A percentile compares a stretch with the other conserved stretches of the same genome.
Evolutionary conservation across 2,329 filamentous ascomycete genomes (phyloP).

Genomic region (Sporothrix pseudoabietina): DNA sequence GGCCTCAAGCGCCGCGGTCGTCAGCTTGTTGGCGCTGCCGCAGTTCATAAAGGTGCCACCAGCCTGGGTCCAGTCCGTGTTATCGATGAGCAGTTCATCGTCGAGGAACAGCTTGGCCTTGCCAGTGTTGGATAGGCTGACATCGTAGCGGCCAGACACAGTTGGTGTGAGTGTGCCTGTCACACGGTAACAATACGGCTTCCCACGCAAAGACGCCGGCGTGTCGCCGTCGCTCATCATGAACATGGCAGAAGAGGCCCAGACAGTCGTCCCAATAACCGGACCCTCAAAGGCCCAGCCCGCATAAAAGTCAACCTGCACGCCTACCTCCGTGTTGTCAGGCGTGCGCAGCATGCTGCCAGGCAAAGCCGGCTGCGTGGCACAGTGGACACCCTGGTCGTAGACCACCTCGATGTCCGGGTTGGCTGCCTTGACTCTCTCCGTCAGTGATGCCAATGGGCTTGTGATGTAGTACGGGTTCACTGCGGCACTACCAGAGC

Average conservation of each 20-base stretch:
- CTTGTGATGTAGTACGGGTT: slow-evolving; percentile 35
- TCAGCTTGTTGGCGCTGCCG: slow-evolving; percentile 33
- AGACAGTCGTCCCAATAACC: slow-evolving; percentile 24
- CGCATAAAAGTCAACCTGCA: slow-evolving; percentile 34
- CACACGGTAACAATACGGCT: slow-evolving; percentile 39
- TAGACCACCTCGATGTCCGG: slow-evolving; percentile 29
- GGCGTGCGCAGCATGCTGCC: slow-evolving; percentile 25
- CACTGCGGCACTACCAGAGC: slow-evolving; percentile 37
- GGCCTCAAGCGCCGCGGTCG: slow-evolving; percentile 26
- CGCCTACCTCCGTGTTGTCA: slow-evolving; percentile 14
- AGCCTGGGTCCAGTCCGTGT: slow-evolving; percentile 49
- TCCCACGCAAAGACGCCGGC: slow-evolving; percentile 34
- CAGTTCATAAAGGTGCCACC: slow-evolving; percentile 40
- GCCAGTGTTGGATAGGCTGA: slow-evolving; percentile 37
- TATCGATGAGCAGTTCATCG: slow-evolving; percentile 49
- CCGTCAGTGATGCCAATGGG: slow-evolving; percentile 30
- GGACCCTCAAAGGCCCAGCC: slow-evolving; percentile 32
- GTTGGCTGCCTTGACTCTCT: slow-evolving; percentile 5
- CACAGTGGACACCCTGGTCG: slow-evolving; percentile 28
- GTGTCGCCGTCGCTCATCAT: slow-evolving; percentile 36
- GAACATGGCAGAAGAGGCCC: slow-evolving; percentile 34
- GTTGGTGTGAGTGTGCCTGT: slow-evolving; percentile 39
- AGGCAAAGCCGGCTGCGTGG: slow-evolving; percentile 30
- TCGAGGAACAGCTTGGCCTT: slow-evolving; percentile 39
- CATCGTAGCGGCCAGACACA: slow-evolving; percentile 36